phyloP scores from a whole-genome alignment of 345 rosid species.

The Microcos paniculata region DNA sequence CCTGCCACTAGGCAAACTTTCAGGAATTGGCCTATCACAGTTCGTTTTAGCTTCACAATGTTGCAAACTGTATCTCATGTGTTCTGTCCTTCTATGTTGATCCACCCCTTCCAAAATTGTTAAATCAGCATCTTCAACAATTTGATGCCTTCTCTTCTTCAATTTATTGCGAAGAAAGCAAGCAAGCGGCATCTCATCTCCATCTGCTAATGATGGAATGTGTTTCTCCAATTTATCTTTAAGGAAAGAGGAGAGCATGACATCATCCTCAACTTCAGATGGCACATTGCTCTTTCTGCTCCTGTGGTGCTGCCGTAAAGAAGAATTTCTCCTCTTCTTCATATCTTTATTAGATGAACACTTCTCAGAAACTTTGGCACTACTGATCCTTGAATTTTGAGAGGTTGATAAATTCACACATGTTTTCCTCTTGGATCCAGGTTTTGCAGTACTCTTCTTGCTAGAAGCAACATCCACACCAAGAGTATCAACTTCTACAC shows the following conservation, averaged over 20 bases:
- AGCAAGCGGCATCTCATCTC: slow-evolving; percentile 20
- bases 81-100: neutral
- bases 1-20: neutral
- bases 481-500: slow-evolving; percentile 1
- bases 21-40: neutral
- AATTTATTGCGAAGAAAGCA: slow-evolving; percentile 16
- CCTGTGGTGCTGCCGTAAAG: neutral
- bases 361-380: neutral
- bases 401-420: neutral
- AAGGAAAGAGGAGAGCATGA: neutral
- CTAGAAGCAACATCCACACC: neutral
- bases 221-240: neutral
- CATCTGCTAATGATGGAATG: slow-evolving; percentile 3
- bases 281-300: slow-evolving; percentile 11
- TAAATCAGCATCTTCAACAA: slow-evolving; percentile 3
- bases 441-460: neutral
- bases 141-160: slow-evolving; percentile 21
- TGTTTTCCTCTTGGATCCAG: neutral
- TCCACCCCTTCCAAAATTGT: neutral
- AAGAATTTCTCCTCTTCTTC: neutral
- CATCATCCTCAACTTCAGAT: neutral
- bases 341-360: neutral
- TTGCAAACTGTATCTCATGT: neutral
- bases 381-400: neutral
- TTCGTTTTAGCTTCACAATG: neutral